Evolutionary conservation across 2,329 filamentous ascomycete species (phyloP).

Genomic region (Fusarium verticillioides): DNA sequence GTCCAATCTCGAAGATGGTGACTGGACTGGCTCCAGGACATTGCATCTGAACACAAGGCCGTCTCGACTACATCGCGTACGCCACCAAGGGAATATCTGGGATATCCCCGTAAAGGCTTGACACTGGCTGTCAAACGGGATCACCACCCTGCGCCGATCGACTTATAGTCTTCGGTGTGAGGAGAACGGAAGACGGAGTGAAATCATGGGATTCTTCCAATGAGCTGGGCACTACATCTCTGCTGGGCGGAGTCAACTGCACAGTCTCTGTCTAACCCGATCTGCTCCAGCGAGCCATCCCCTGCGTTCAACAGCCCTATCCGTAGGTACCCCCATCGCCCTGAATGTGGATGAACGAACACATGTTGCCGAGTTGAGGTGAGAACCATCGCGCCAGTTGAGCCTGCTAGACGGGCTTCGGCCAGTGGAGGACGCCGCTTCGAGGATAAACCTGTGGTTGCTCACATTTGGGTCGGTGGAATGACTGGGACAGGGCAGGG

Average conservation of each 20-base stretch:
- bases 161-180: not conserved
- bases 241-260: slow-evolving; percentile 50
- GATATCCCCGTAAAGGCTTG: slow-evolving; percentile 52
- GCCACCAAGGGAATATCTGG: slow-evolving; percentile 53
- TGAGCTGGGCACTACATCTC: slow-evolving; percentile 46
- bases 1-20: slow-evolving; percentile 30
- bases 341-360: slow-evolving; percentile 16
- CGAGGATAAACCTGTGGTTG: slow-evolving; percentile 28
- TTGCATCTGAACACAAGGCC: slow-evolving; percentile 40
- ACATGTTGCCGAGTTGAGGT: slow-evolving; percentile 34
- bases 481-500: slow-evolving; percentile 20
- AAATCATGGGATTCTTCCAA: slow-evolving; percentile 44
- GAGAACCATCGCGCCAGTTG: slow-evolving; percentile 19
- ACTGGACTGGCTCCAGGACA: slow-evolving; percentile 46
- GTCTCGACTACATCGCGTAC: slow-evolving; percentile 51
- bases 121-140: slow-evolving; percentile 60
- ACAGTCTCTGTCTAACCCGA: slow-evolving; percentile 41
- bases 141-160: slow-evolving; percentile 38
- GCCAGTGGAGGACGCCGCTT: slow-evolving; percentile 36
- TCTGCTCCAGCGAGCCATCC: slow-evolving; percentile 25
- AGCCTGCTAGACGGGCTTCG: slow-evolving; percentile 43
- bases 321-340: not conserved
- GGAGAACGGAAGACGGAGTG: slow-evolving; percentile 44
- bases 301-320: not conserved
- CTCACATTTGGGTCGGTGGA: slow-evolving; percentile 23